Conservation (phyloP, 108 stramenopile species). For the Conticribra guillardii region DNA sequence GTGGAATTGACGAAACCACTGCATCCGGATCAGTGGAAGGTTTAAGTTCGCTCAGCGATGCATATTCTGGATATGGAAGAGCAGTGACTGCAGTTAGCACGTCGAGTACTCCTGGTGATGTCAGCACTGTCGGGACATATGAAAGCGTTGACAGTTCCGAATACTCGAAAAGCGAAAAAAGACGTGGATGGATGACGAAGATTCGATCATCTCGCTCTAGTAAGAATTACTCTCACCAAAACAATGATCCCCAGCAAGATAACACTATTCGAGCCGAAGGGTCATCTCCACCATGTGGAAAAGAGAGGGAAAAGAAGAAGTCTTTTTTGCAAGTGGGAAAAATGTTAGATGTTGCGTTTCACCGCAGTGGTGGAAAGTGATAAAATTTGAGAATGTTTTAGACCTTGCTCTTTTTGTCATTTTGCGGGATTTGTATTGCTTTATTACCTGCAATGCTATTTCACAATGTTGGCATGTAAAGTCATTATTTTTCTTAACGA, state of each 20-base stretch:
- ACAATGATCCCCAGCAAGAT: background rate
- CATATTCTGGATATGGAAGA: conserved; percentile 1
- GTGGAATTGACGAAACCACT: conserved; percentile 6
- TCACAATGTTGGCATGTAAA: too few species aligned
- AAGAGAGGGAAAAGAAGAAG: conserved; percentile 43
- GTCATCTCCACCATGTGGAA: background rate
- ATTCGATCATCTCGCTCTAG: conserved; percentile 30
- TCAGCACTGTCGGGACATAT: conserved; percentile 18
- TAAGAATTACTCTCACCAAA: conserved; percentile 4
- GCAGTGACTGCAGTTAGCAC: conserved; percentile 1
- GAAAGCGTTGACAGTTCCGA: conserved; percentile 21
- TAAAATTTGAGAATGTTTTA: too few species aligned
- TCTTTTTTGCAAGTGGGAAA: conserved; percentile 29
- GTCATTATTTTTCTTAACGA: too few species aligned
- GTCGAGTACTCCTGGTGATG: conserved; percentile 8
- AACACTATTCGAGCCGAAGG: background rate
- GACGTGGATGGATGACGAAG: conserved; percentile 37
- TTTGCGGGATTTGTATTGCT: too few species aligned
- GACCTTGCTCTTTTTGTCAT: too few species aligned
- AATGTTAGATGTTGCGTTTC: conserved; percentile 21
- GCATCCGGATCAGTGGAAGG: conserved; percentile 23
- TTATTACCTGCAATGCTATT: too few species aligned
- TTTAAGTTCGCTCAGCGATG: conserved; percentile 19
- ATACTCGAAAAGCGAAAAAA: conserved; percentile 16
- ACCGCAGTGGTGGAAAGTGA: conserved; percentile 15